A percentile compares a stretch with the other conserved stretches of the same genome.
Evolutionary conservation across 768 basidiomycete genomes (phyloP).

Genomic region (Suillus bovinus): DNA sequence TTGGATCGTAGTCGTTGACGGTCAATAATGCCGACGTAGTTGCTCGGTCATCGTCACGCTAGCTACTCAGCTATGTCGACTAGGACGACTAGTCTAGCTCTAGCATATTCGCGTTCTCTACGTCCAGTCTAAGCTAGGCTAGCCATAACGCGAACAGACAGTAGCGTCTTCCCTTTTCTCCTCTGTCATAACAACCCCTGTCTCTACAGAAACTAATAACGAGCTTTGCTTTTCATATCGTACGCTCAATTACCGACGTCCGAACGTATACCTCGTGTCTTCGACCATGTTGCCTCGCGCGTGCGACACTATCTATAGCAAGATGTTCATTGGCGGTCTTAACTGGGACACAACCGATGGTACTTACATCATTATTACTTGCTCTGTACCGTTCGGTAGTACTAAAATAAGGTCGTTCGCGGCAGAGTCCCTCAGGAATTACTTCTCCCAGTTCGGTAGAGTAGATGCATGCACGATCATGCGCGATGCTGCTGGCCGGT

Average conservation of each 20-base stretch:
- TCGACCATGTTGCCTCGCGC: constrained; percentile 22
- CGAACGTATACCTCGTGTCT: constrained; percentile 28
- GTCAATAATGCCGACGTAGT: constrained; percentile 37
- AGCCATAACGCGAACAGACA: constrained; percentile 57
- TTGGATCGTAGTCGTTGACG: constrained; percentile 29
- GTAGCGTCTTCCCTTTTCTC: constrained; percentile 68
- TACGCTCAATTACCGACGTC: constrained; percentile 18
- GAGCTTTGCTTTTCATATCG: constrained; percentile 49
- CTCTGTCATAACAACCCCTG: constrained; percentile 60
- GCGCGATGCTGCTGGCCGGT: constrained; percentile 93
- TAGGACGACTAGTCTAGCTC: constrained; percentile 68
- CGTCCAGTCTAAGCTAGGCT: constrained; percentile 83
- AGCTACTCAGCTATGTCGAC: constrained; percentile 57
- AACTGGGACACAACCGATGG: constrained; percentile 99
- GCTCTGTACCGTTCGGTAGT: constrained; percentile 41
- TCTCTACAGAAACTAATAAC: constrained; percentile 84
- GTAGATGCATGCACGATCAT: constrained; percentile 99
- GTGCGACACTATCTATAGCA: constrained; percentile 59
- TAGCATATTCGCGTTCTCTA: constrained; percentile 67
- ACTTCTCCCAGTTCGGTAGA: constrained; percentile 95
- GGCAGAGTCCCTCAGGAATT: constrained; percentile 74
- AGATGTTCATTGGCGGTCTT: constrained; percentile 99
- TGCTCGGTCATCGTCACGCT: constrained; percentile 42
- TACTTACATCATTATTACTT: constrained; percentile 50
- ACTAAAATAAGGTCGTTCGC: constrained; percentile 38